Evolutionary conservation across 1,284 basidiomycete species (phyloP).

Genomic region (Boletus semigastroideus): DNA sequence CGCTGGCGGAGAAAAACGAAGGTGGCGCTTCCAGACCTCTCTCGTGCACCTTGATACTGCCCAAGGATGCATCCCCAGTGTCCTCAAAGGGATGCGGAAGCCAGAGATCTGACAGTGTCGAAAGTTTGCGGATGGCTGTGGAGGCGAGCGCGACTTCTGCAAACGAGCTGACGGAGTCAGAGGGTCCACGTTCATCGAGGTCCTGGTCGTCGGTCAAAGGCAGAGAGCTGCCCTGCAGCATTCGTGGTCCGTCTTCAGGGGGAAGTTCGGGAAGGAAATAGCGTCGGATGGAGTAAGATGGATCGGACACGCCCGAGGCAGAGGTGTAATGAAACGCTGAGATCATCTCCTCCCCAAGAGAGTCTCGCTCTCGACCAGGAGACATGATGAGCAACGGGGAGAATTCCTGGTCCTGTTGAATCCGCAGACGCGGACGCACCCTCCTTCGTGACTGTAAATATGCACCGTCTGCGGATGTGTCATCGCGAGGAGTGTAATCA

Average conservation of each 20-base stretch:
- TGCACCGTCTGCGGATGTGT: background rate
- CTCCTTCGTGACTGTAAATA: background rate
- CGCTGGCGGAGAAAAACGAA: slow-evolving; percentile 5
- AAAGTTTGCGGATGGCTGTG: slow-evolving; percentile 4
- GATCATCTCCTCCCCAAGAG: slow-evolving; percentile 4
- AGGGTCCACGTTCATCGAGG: slow-evolving; percentile 2
- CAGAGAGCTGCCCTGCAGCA: slow-evolving; percentile 1
- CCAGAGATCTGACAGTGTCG: slow-evolving; percentile 16
- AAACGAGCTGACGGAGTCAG: slow-evolving; percentile 12
- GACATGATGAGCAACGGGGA: slow-evolving; percentile 24
- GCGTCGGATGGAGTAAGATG: background rate
- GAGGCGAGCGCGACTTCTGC: slow-evolving; percentile 16
- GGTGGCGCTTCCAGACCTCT: slow-evolving; percentile 17
- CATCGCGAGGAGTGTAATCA: background rate
- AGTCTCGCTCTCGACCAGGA: slow-evolving; percentile 2
- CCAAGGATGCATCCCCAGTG: background rate
- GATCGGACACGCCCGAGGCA: background rate
- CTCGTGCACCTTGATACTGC: slow-evolving; percentile 14
- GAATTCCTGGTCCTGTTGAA: slow-evolving; percentile 14
- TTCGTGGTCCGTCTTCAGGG: background rate
- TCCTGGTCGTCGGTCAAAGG: background rate
- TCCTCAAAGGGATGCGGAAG: slow-evolving; percentile 29
- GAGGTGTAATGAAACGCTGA: background rate
- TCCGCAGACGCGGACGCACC: slow-evolving; percentile 10
- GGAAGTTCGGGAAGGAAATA: background rate